Base-by-base conservation (phyloP, 228 moss, liverwort and hornwort genomes). In the Sphagnum magellanicum region DNA sequence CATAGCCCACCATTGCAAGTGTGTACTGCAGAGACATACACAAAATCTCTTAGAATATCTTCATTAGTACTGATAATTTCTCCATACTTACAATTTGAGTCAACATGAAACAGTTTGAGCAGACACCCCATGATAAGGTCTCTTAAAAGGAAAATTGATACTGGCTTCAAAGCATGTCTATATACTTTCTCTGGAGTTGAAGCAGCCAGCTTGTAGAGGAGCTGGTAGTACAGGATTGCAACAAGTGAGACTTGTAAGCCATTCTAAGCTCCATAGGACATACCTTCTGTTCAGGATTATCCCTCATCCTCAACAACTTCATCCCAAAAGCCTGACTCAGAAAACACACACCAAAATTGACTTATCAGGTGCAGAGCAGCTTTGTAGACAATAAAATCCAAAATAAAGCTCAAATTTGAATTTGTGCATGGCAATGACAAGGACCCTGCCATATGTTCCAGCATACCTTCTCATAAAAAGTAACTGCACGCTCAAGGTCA, bases 271-370 rank as follows among this genome's bases (percentile, higher is more conserved):
- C 32, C 32, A 32, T 32, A 32, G 32, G 32, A 16, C 65, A 70
- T 78, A 94, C 94, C 76, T 93, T 80, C 74, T 93, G 87, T 58
- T 92, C 81, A n/a, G 98, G 92, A 63, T 68, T 74, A 53, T 98
- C 98, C 8, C 52, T 70, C 72, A 85, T 84, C 63, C 86, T 87
- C 74, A 98, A 50, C 50, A 94, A 72, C 69, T 87, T 88, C 89
- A 98, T 74, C 64, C 98, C 98, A 68, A 91, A 98, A 7, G 98
- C 94, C 94, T 94, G 72, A 11, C 65, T 17, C 70, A 51, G 60
- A 8, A 8, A 63, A 10, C 47, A 63, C 63, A 63, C 47, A 63
- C 10, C 63, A 11, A 59, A 59, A 59, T 59, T 15, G 15, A 11
- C 11, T 59, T 59, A 7, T 63, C 63, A 63, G 63, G 8, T 9